Conservation (phyloP, 2,329 filamentous ascomycete species). For the Alternaria brassicae region DNA sequence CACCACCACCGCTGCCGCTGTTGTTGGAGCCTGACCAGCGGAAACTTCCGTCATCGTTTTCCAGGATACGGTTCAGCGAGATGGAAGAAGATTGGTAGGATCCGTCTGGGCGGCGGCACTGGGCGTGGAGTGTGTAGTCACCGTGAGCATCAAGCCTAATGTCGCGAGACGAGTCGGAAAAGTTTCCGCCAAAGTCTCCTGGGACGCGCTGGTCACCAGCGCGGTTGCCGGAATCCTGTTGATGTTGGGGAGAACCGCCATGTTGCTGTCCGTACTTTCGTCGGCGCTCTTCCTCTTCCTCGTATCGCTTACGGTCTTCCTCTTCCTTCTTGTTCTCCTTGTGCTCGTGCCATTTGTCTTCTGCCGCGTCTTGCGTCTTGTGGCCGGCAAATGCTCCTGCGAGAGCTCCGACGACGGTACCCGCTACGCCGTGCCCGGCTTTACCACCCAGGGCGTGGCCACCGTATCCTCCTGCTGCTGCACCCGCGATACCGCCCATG, state of each 20-base stretch:
- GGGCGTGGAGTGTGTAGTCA: constrained; percentile 37
- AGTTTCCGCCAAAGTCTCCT: constrained; percentile 35
- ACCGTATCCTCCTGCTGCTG: constrained; percentile 37
- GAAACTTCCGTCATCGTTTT: constrained; percentile 36
- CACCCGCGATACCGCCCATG: constrained; percentile 37
- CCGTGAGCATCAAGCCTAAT: constrained; percentile 36
- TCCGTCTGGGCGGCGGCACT: constrained; percentile 33
- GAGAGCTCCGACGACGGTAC: constrained; percentile 34
- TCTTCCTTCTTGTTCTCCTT: constrained; percentile 39
- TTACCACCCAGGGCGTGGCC: constrained; percentile 36
- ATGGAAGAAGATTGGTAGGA: constrained; percentile 33
- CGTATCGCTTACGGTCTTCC: constrained; percentile 18
- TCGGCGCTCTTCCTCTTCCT: constrained; percentile 29
- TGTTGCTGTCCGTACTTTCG: constrained; percentile 18
- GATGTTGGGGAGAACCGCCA: constrained; percentile 8
- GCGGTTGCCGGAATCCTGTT: neutral
- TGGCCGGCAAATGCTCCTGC: constrained; percentile 35
- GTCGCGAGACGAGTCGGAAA: constrained; percentile 32
- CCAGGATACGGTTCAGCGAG: constrained; percentile 29
- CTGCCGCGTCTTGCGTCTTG: constrained; percentile 31
- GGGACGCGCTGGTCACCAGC: constrained; percentile 15
- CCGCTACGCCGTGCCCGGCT: constrained; percentile 32
- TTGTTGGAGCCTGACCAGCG: constrained; percentile 31
- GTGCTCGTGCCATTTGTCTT: constrained; percentile 37
- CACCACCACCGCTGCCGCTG: constrained; percentile 9